A percentile compares a stretch with the other conserved stretches of the same genome.
These are phyloP conservation scores for Populus tremula DNA, from an alignment of 345 rosid species.

Conservation along the genomic window DNA sequence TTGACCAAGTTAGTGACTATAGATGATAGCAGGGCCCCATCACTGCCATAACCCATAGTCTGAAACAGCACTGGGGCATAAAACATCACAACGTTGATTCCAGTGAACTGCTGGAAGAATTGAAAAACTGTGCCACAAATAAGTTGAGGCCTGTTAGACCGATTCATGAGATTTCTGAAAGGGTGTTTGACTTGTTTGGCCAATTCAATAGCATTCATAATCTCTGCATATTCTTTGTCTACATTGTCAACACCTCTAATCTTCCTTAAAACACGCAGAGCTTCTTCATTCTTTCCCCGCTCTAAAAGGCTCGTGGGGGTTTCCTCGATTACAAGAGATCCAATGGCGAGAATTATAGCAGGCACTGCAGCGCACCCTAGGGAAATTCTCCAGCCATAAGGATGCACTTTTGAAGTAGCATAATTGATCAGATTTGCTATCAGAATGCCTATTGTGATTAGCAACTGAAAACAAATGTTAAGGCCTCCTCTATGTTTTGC, in stretches of 20 bases:
- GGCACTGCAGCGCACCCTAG: slow-evolving; percentile 64
- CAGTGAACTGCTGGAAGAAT: slow-evolving; percentile 67
- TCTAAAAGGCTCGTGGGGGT: slow-evolving; percentile 66
- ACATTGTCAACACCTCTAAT: slow-evolving; percentile 55
- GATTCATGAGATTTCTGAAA: slow-evolving; percentile 37
- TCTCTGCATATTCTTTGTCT: slow-evolving; percentile 41
- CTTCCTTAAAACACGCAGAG: slow-evolving; percentile 27
- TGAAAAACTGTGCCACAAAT: slow-evolving; percentile 48
- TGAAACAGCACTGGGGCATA: slow-evolving; percentile 55
- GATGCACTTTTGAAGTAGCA: slow-evolving; percentile 29
- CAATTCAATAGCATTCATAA: slow-evolving; percentile 38
- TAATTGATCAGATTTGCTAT: slow-evolving; percentile 49
- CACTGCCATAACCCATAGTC: slow-evolving; percentile 44
- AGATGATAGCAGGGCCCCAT: slow-evolving; percentile 43
- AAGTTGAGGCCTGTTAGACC: slow-evolving; percentile 41
- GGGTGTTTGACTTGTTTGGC: slow-evolving; percentile 47
- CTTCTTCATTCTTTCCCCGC: slow-evolving; percentile 44
- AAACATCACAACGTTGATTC: slow-evolving; percentile 57
- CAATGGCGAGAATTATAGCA: slow-evolving; percentile 49
- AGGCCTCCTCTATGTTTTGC: slow-evolving; percentile 60
- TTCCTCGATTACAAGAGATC: slow-evolving; percentile 55
- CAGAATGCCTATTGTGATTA: slow-evolving; percentile 66
- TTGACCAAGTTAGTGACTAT: slow-evolving; percentile 38
- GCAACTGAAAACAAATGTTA: slow-evolving; percentile 60
- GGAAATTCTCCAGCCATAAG: slow-evolving; percentile 63